Evolutionary conservation across 2,329 filamentous ascomycete genomes (phyloP), one percentile per base, ranked within the genome.

Genomic region (Ophiosphaerella korrae): DNA sequence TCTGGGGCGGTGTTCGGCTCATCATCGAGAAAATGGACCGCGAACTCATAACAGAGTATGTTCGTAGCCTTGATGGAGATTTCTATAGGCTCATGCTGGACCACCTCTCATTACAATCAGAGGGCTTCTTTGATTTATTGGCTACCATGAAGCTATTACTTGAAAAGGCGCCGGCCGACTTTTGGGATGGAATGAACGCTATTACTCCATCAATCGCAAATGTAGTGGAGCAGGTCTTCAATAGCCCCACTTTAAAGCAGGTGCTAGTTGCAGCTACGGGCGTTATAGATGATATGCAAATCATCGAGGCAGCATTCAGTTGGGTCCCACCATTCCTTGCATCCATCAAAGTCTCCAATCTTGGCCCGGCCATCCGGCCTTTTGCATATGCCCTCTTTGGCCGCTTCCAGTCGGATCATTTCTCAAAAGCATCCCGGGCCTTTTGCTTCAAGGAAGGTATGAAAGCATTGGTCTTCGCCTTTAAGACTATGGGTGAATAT

Each of bases 141-240:
- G 84, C 86, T 48, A 85, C 87, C 1, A 82, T 96, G 53, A 84
- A 84, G 38, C 79, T 79, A 11, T 81, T 97, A 13, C 78, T 97
- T 45, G 83, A 87, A 57, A 92, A 89, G 62, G 88, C 90, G 0
- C 83, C 91, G 0, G 83, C 83, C 47, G 88, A 89, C 38, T 94
- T 97, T 63, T 97, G 93, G 93, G 88, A 91, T 63, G 88, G 91
- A 1, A 88, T 96, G 75, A 87, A 89, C 43, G 84, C 90, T 26
- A 90, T 93, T 43, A 88, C 89, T 1, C 88, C 91, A 3, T 88
- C 90, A 1, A 88, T 91, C 4, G 86, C 87, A 36, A 85, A 88
- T 31, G 85, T 97, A 41, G 85, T 91, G n/a, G 92, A 97, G 68
- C 84, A 92, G 57, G 84, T 96, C 37, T 90, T 94, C 63, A 84